Evolutionary conservation across 164 flowering plant genomes (phyloP), one percentile per base, ranked within the genome.

Genomic region (Vitis amurensis): DNA sequence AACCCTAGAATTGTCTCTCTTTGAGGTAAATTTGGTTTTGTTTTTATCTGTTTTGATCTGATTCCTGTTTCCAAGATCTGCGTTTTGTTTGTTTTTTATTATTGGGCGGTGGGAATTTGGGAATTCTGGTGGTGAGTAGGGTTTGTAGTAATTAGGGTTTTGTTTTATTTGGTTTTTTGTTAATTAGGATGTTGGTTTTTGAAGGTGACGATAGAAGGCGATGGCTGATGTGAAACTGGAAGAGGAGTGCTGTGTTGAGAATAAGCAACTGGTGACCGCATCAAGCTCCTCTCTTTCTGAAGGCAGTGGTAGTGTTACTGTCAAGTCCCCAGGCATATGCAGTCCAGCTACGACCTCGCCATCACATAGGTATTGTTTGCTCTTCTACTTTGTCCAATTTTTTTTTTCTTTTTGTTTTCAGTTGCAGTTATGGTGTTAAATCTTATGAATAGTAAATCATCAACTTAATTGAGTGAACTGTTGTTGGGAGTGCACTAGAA

Each of bases 211-310:
- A 50, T 69, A 62, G 78, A 61, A 58, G 70, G 74, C 71, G 69
- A 87, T 85, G 90, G 87, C 27, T 51, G 85, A 76, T 67, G 65
- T 67, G 76, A 84, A 82, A 72, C 19, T 64, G 44, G 44, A 37
- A 12, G 91, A 88, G 75, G 82, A 75, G 70, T 64, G 72, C 66
- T 94, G 94, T 78, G 75, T 87, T 29, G 97, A 89, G 88, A 89
- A 91, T 73, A 88, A 84, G 76, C 92, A 91, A 74, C 77, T 83
- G 2, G 83, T 82, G 1, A 83, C 91, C n/a, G 86, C 87, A 68
- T 90, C 93, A 14, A 85, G 91, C 78, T 86, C 97, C 13, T 90
- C 98, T 11, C 70, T 78, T 58, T 91, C 97, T 0, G 96, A 92
- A 55, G 91, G 86, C 12, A 87, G 93, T 75, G 82, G 80, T 15